Percentiles rank a stretch among this genome's conserved stretches.
phyloP scores from a whole-genome alignment of 331 rosid genomes.

The Stylosanthes scabra region DNA sequence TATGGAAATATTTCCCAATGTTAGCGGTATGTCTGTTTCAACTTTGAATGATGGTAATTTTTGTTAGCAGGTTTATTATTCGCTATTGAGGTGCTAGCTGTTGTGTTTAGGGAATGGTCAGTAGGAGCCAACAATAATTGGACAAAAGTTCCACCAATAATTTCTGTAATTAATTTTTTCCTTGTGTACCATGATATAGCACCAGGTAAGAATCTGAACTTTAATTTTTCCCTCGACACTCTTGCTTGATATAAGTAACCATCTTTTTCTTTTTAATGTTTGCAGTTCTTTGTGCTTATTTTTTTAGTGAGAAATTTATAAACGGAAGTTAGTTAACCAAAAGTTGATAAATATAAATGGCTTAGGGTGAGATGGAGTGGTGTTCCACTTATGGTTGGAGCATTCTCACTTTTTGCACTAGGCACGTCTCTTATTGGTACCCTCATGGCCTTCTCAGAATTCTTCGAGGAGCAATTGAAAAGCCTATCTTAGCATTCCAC shows the following conservation, averaged over 20 bases:
- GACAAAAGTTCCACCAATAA: constrained; percentile 57
- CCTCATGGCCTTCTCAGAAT: constrained; percentile 69
- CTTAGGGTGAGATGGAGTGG: constrained; percentile 65
- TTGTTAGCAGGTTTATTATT: constrained; percentile 63
- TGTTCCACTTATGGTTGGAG: constrained; percentile 70
- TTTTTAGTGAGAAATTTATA: constrained; percentile 12
- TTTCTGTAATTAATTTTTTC: constrained; percentile 68
- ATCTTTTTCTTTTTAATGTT: background rate
- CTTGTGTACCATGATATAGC: constrained; percentile 75
- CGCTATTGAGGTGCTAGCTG: constrained; percentile 64
- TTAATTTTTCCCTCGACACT: background rate
- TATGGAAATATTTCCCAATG: constrained; percentile 38
- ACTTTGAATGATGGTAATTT: constrained; percentile 9
- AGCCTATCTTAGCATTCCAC: constrained; percentile 39
- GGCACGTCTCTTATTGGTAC: constrained; percentile 79
- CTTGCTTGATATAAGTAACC: background rate
- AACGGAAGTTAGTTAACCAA: background rate
- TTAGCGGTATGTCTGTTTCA: constrained; percentile 20
- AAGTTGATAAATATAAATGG: background rate
- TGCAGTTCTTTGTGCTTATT: constrained; percentile 85
- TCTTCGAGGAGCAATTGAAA: constrained; percentile 76
- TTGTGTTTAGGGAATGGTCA: constrained; percentile 63
- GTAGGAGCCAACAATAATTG: constrained; percentile 53
- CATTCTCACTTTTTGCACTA: constrained; percentile 74
- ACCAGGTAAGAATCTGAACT: constrained; percentile 56